Evolutionary conservation across 345 rosid species (phyloP).

Genomic region (Sisymbrium altissimum): DNA sequence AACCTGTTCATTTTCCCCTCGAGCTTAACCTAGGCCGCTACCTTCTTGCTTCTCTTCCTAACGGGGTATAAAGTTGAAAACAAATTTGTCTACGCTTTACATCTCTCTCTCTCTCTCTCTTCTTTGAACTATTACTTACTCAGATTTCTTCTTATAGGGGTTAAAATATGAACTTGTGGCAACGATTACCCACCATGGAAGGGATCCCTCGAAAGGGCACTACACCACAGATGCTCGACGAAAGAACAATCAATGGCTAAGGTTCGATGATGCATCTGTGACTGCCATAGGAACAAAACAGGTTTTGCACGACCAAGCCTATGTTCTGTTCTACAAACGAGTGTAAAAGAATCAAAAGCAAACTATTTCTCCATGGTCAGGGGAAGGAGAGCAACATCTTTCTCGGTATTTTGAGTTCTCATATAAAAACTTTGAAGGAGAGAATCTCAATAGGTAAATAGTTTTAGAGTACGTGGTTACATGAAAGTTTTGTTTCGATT

Average conservation of each 20-base stretch:
- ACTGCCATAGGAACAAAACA: slow-evolving; percentile 53
- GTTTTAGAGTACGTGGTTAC: slow-evolving; percentile 25
- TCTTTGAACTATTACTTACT: slow-evolving; percentile 6
- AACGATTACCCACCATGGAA: slow-evolving; percentile 87
- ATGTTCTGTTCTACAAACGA: slow-evolving; percentile 87
- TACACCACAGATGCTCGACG: slow-evolving; percentile 80
- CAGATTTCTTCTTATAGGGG: slow-evolving; percentile 41
- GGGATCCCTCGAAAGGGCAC: slow-evolving; percentile 92
- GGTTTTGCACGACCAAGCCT: slow-evolving; percentile 92
- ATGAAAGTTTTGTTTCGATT: slow-evolving; percentile 33
- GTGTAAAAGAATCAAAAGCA: slow-evolving; percentile 37
- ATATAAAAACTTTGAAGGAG: slow-evolving; percentile 16
- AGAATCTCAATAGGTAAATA: slow-evolving; percentile 34
- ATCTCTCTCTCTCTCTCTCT: neutral
- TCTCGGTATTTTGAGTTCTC: neutral
- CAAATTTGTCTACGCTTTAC: neutral
- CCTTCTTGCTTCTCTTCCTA: slow-evolving; percentile 60
- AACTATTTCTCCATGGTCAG: neutral
- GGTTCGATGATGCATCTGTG: slow-evolving; percentile 79
- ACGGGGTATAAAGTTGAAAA: slow-evolving; percentile 46
- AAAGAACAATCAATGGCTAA: slow-evolving; percentile 73
- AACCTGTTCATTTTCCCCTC: slow-evolving; percentile 80
- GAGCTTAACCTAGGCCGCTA: slow-evolving; percentile 65
- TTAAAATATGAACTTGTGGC: slow-evolving; percentile 90
- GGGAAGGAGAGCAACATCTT: slow-evolving; percentile 8